Evolutionary conservation across 2,329 filamentous ascomycete species (phyloP).

Genomic region (Metarhizium anisopliae): DNA sequence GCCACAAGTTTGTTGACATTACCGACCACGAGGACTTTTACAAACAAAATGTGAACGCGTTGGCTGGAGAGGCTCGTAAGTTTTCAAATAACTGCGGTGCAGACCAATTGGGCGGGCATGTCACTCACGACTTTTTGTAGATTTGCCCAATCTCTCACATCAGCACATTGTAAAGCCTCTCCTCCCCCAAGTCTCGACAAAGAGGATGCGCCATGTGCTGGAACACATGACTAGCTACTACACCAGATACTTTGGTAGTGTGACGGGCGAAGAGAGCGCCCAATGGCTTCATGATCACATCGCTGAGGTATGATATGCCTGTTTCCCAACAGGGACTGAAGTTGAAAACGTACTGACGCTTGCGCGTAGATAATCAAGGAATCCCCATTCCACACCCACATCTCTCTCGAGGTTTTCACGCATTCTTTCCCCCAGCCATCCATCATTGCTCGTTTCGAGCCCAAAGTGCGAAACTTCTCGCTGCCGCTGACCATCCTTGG

Average conservation of each 20-base stretch:
- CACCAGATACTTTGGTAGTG: slow-evolving; percentile 44
- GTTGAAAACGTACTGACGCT: background rate
- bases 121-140: slow-evolving; percentile 9
- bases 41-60: slow-evolving; percentile 8
- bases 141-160: slow-evolving; percentile 30
- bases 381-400: slow-evolving; percentile 26
- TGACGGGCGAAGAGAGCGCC: slow-evolving; percentile 22
- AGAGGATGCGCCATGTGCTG: slow-evolving; percentile 56
- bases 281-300: slow-evolving; percentile 27
- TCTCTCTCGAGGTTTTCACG: slow-evolving; percentile 31
- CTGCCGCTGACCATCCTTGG: slow-evolving; percentile 34
- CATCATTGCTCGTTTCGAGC: slow-evolving; percentile 38
- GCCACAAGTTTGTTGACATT: slow-evolving; percentile 65
- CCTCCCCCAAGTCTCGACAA: slow-evolving; percentile 48
- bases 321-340: no score
- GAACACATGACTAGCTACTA: slow-evolving; percentile 53
- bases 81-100: background rate
- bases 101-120: no score
- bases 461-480: slow-evolving; percentile 24
- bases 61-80: slow-evolving; percentile 12
- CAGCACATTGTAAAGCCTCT: slow-evolving; percentile 48
- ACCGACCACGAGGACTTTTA: slow-evolving; percentile 50
- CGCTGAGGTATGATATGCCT: slow-evolving; percentile 14
- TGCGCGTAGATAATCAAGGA: slow-evolving; percentile 19
- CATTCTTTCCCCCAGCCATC: slow-evolving; percentile 36